Evolutionary conservation across 345 rosid species (phyloP), one percentile per base, ranked within the genome.

Genomic region (Capsella bursapastoris): DNA sequence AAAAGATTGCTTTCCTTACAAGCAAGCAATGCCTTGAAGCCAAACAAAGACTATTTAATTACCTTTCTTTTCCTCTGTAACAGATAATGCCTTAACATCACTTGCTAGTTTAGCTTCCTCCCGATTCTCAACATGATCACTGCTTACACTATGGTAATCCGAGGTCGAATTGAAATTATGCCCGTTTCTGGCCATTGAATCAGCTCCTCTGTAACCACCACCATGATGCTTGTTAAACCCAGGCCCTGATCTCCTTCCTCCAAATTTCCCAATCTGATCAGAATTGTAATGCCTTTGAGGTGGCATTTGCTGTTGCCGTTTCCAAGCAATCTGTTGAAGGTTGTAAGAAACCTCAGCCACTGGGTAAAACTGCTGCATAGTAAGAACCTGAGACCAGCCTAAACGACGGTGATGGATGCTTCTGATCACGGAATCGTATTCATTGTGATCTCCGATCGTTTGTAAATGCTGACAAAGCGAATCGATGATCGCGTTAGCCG

Each of bases 401-500:
- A 82, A 70, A 76, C 97, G 87, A 86, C 99, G 85, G 71, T 89
- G 92, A 66, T 88, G 86, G 68, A 95, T 85, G 71, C 73, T 64
- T 52, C 81, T 82, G 22, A 87, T 50, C 55, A 83, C 96, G 0
- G 64, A 12, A 6, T 88, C 96, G 60, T 95, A 90, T 61, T 95
- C 98, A 3, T 92, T 89, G 0, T 84, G 86, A 40, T 86, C 97
- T 4, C 97, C 94, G 2, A 87, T 77, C 1, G 85, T 71, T 7
- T 82, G 68, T 57, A 95, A 67, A 74, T 95, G 98, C 4, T 87
- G 86, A 58, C 91, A 87, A 16, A 95, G 86, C 7, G 85, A 79
- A 73, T 92, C 94, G 43, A 95, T 90, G 4, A 92, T 92, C 5
- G 97, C 92, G 63, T 95, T 95, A 60, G 99, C 92, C 1, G 99